Evolutionary conservation across 2,329 filamentous ascomycete species (phyloP), one percentile per base, ranked within the genome.

Genomic region (Diaporthe amygdali): DNA sequence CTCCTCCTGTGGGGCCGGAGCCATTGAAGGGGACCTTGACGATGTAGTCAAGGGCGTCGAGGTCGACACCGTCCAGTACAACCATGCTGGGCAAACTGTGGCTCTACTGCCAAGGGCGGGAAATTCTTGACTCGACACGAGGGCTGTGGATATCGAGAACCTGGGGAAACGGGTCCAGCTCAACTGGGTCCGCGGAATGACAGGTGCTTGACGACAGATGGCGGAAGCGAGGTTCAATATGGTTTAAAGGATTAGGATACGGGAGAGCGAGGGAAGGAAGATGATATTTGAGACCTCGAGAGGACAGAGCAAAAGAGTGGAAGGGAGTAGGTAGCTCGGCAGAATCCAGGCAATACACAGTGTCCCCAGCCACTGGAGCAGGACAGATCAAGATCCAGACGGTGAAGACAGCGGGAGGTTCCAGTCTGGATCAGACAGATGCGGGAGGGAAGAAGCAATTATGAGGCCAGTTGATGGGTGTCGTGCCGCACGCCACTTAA

Each of bases 1-100:
- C 86, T 71, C 93, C 93, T 74, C 93, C 93, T 9, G 88, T 90
- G 27, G 84, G 81, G 44, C 83, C 83, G 22, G 91, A 90, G 78
- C 88, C 89, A 83, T 94, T 94, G 83, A 91, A 93, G 27, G 87
- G 83, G 47, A 88, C 80, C 74, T 85, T 82, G 74, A 79, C 74
- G 63, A 84, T 76, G 76, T 87, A 88, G 77, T 84, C 79, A 70
- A 84, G 78, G 51, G 76, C 75, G 75, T 86, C 82, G 73, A 84
- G 81, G 74, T 86, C 80, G 77, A 83, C 75, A 73, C 79, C 80
- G 66, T 82, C 79, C 41, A 82, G 68, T 72, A 77, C 78, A 54
- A 76, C 78, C 81, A 83, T 82, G 71, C 44, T 71, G 74, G 72
- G 66, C 64, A 69, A 69, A 51, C 39, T 5, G 39, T 25, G 61